These are phyloP conservation scores for Fraxinus ornus DNA, from an alignment of 305 asterid genomes.

Conservation along the genomic window DNA sequence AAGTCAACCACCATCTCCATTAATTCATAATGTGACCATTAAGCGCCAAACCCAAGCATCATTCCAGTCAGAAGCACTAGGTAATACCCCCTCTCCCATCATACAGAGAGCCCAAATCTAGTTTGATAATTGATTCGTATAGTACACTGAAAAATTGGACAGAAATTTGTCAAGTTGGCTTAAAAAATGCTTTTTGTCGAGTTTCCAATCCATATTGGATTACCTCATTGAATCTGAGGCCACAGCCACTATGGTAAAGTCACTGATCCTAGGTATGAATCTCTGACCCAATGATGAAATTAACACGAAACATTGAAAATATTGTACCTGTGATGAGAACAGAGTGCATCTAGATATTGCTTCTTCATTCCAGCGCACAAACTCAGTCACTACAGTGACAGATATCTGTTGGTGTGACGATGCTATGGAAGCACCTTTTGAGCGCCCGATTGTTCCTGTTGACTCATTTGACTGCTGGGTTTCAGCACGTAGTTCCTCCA, in stretches of 20 bases:
- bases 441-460: slow-evolving; percentile 88
- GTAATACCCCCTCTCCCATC: background rate
- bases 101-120: background rate
- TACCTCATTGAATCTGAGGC: slow-evolving; percentile 4
- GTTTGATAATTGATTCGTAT: background rate
- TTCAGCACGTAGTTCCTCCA: slow-evolving; percentile 89
- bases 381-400: slow-evolving; percentile 93
- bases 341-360: slow-evolving; percentile 82
- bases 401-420: slow-evolving; percentile 90
- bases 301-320: slow-evolving; percentile 13
- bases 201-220: slow-evolving; percentile 8
- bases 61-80: background rate
- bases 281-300: background rate
- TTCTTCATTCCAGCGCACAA: slow-evolving; percentile 98
- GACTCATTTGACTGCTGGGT: slow-evolving; percentile 73
- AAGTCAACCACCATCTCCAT: background rate
- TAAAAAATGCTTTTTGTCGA: background rate
- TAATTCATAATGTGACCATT: background rate
- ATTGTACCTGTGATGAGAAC: slow-evolving; percentile 77
- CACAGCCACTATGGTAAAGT: background rate
- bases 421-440: slow-evolving; percentile 86
- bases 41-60: background rate
- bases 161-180: background rate
- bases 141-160: background rate
- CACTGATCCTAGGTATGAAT: background rate